Conservation (phyloP, 352 stramenopile species). For the Hyphochytrium catenoides region DNA sequence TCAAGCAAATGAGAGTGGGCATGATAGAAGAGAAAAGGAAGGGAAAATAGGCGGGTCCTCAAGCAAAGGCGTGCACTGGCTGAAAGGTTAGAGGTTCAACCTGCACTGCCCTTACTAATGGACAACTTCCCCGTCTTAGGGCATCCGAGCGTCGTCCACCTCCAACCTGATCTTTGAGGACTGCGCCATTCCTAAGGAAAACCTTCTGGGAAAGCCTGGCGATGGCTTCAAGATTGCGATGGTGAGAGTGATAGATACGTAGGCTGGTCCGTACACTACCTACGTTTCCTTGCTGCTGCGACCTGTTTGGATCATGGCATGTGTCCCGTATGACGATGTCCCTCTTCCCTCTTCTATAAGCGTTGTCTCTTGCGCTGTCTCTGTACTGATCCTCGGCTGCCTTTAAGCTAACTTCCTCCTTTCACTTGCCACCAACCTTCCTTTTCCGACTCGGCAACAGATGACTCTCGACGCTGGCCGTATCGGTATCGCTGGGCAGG, state of each 20-base stretch:
- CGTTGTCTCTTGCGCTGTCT: neutral
- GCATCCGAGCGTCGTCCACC: slow-evolving; percentile 87
- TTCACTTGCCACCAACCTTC: slow-evolving; percentile 53
- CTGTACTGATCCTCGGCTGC: too few species aligned
- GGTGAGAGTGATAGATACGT: slow-evolving; percentile 10
- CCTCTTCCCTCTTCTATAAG: neutral
- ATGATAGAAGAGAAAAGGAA: too few species aligned
- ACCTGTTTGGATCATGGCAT: too few species aligned
- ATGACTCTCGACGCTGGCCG: slow-evolving; percentile 76
- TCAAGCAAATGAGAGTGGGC: too few species aligned
- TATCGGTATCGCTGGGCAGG: slow-evolving; percentile 84
- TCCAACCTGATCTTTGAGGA: slow-evolving; percentile 89
- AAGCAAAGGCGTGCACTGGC: too few species aligned
- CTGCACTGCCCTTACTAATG: too few species aligned
- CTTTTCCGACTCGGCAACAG: slow-evolving; percentile 19
- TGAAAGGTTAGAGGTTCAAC: too few species aligned
- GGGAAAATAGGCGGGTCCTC: too few species aligned
- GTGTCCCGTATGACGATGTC: slow-evolving; percentile 1
- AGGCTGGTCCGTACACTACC: too few species aligned
- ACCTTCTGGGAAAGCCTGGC: slow-evolving; percentile 47
- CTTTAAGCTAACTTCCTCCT: too few species aligned
- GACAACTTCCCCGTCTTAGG: too few species aligned
- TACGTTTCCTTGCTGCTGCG: too few species aligned
- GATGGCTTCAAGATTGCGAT: slow-evolving; percentile 73
- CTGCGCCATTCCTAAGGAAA: slow-evolving; percentile 65